Percentiles rank a stretch among this genome's conserved stretches.
phyloP scores from a whole-genome alignment of 345 rosid genomes.

The Kandelia obovata region DNA sequence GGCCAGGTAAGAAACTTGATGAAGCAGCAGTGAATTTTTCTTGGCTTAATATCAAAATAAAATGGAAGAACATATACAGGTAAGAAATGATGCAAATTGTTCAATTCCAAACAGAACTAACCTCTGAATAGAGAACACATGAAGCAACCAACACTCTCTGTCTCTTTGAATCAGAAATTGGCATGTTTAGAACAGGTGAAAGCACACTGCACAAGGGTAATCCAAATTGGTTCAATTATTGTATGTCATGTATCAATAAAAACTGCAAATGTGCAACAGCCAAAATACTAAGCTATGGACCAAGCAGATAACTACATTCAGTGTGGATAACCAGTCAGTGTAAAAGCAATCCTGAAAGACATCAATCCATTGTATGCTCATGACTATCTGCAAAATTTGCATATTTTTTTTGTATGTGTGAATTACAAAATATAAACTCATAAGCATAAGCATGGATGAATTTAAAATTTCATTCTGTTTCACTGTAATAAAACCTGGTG shows the following conservation, averaged over 20 bases:
- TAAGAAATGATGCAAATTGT: slow-evolving; percentile 7
- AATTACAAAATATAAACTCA: not conserved
- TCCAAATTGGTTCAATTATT: slow-evolving; percentile 24
- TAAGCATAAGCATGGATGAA: not conserved
- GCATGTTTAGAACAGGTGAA: slow-evolving; percentile 95
- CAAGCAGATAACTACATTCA: not conserved
- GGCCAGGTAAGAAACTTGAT: slow-evolving; percentile 11
- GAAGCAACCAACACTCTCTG: slow-evolving; percentile 96
- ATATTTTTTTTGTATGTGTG: not conserved
- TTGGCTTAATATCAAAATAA: slow-evolving; percentile 13
- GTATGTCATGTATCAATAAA: slow-evolving; percentile 13
- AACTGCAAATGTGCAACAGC: not conserved
- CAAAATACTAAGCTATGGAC: not conserved
- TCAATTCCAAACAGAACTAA: slow-evolving; percentile 43
- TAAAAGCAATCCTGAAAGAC: not conserved
- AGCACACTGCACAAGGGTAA: slow-evolving; percentile 64
- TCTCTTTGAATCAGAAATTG: slow-evolving; percentile 93
- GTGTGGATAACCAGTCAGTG: not conserved
- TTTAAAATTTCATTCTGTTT: not conserved
- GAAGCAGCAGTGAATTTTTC: slow-evolving; percentile 2
- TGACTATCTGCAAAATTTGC: not conserved
- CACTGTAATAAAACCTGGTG: not conserved
- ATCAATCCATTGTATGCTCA: slow-evolving; percentile 4
- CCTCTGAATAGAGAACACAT: slow-evolving; percentile 98
- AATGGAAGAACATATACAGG: slow-evolving; percentile 18